These are phyloP conservation scores for Penicillium verhagenii DNA, from an alignment of 495 filamentous ascomycete species.

Conservation along the genomic window DNA sequence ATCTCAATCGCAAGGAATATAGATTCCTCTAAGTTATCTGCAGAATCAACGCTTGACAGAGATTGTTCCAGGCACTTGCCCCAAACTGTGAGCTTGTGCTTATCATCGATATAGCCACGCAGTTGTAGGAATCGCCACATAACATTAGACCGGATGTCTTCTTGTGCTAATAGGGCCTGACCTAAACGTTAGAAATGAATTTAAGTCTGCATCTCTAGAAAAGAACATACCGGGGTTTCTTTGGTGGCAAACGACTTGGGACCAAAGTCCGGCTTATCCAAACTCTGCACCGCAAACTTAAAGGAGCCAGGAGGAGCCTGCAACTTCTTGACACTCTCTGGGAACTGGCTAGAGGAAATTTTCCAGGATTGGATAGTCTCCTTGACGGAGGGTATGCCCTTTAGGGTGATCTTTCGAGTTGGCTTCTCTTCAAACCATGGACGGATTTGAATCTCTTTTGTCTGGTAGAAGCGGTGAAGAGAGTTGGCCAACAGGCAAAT, in stretches of 20 bases:
- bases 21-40: constrained; percentile 57
- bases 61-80: constrained; percentile 73
- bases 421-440: constrained; percentile 83
- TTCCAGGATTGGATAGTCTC: constrained; percentile 71
- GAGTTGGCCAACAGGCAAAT: constrained; percentile 72
- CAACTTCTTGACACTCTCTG: constrained; percentile 41
- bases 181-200: not conserved
- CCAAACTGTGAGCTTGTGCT: constrained; percentile 81
- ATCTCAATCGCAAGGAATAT: constrained; percentile 79
- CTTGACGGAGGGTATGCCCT: constrained; percentile 58
- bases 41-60: constrained; percentile 57
- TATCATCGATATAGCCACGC: constrained; percentile 76
- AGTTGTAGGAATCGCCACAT: constrained; percentile 88
- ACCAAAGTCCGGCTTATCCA: constrained; percentile 65
- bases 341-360: constrained; percentile 53
- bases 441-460: constrained; percentile 68
- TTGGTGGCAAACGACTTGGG: constrained; percentile 56
- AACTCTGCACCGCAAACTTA: constrained; percentile 49
- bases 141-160: constrained; percentile 74
- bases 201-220: not conserved
- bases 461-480: constrained; percentile 76
- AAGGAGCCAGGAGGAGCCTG: constrained; percentile 42
- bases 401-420: constrained; percentile 63
- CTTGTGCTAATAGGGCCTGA: constrained; percentile 49
- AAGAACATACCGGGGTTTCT: constrained; percentile 34